phyloP scores from a whole-genome alignment of 257 asterid species.

The Lithospermum erythrorhizon region DNA sequence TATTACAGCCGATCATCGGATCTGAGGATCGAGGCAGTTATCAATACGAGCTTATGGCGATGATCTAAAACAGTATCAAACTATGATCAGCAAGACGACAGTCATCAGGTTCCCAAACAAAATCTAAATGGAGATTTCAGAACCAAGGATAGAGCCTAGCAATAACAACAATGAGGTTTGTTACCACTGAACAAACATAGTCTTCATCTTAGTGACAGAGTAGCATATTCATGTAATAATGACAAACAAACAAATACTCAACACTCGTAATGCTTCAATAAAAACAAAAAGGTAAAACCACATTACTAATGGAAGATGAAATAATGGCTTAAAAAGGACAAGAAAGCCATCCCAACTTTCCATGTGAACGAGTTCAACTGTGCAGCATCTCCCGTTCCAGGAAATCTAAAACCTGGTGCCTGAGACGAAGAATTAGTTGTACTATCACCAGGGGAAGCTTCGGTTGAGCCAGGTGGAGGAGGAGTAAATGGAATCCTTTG shows the following conservation, averaged over 20 bases:
- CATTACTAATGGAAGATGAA: conserved; percentile 41
- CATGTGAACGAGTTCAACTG: conserved; percentile 18
- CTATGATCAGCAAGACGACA: no score
- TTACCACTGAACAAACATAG: no score
- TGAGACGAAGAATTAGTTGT: not conserved
- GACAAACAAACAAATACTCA: not conserved
- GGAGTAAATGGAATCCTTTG: no score
- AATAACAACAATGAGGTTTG: no score
- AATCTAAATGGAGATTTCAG: no score
- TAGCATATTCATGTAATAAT: no score
- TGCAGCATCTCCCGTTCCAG: conserved; percentile 29
- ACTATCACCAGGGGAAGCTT: conserved; percentile 22
- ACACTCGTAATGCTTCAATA: not conserved
- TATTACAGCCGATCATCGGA: no score
- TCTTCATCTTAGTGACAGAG: no score
- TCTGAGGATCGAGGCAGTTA: no score
- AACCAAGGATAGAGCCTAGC: not conserved
- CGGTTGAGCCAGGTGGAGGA: not conserved
- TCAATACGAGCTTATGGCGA: no score
- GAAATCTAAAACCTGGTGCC: not conserved
- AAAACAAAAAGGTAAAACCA: conserved; percentile 3
- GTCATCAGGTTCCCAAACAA: no score
- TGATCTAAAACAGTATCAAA: no score
- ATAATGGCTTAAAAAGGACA: conserved; percentile 27
- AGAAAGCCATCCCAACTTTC: conserved; percentile 23